These are phyloP conservation scores for Saksenaea oblongispora DNA, from an alignment of 371 early-diverging fungal genomes.

Conservation along the genomic window DNA sequence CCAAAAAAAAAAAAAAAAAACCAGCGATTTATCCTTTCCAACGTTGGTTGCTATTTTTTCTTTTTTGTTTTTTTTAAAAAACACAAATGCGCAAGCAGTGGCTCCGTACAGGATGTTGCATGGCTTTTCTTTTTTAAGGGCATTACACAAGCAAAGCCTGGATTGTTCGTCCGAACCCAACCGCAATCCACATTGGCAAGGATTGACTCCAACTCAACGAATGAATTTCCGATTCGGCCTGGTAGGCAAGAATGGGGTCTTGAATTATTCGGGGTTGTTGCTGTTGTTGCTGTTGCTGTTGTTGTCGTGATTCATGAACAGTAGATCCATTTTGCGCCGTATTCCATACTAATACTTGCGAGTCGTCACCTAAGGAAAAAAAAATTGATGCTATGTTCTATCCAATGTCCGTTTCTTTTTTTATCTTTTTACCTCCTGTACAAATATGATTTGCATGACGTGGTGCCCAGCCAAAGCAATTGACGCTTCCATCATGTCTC, in stretches of 20 bases:
- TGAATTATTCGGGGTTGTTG: slow-evolving; percentile 28
- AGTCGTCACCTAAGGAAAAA: slow-evolving; percentile 59
- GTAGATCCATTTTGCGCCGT: slow-evolving; percentile 10
- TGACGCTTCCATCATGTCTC: slow-evolving; percentile 72
- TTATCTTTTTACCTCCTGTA: slow-evolving; percentile 61
- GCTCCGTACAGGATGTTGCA: too few species aligned
- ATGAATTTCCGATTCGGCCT: slow-evolving; percentile 62
- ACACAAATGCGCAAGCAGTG: too few species aligned
- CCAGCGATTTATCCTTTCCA: too few species aligned
- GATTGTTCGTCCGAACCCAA: slow-evolving; percentile 57
- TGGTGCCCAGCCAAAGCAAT: slow-evolving; percentile 77
- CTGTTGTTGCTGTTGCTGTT: slow-evolving; percentile 10
- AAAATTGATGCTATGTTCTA: background rate
- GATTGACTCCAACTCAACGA: slow-evolving; percentile 64
- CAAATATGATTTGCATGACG: slow-evolving; percentile 61
- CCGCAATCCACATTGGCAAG: slow-evolving; percentile 67
- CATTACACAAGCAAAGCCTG: slow-evolving; percentile 46
- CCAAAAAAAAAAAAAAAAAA: background rate
- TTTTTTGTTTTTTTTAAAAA: background rate
- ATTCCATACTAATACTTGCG: slow-evolving; percentile 78
- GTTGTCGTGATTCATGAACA: slow-evolving; percentile 32
- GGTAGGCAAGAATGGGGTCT: slow-evolving; percentile 65
- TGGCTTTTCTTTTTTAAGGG: background rate
- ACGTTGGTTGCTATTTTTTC: background rate
- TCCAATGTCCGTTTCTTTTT: background rate